Base-by-base conservation (phyloP, 768 basidiomycete genomes). In the Mycena galopus region DNA sequence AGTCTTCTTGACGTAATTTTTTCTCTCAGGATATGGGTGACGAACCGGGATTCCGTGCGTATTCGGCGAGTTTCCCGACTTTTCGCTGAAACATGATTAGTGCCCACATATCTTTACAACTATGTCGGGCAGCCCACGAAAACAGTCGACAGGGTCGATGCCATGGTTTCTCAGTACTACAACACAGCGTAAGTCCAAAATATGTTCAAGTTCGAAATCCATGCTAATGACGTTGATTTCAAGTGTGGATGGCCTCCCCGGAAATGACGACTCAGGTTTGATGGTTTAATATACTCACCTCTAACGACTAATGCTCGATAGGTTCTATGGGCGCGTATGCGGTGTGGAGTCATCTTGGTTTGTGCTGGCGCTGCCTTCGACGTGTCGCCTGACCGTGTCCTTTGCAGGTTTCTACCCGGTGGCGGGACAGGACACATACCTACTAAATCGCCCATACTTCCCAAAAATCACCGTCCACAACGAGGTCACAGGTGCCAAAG, bases 51-150 rank as follows among this genome's bases (percentile, higher is more conserved):
- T 74, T 74, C 51, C 42, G 73, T 74, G 19, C 10, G 73, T 65
- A 27, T 37, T 44, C 4, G 4, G 37, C 1, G 1, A 6, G 51
- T 8, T 44, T 39, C 63, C 21, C 10, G 10, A n/a, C 53, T 27
- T 16, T 25, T 39, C 21, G 10, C 33, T 61, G 44, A 59, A 25
- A 12, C 9, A 44, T 23, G 27, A 14, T 60, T 23, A 74, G 73
- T 74, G 16, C 73, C 73, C 2, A 74, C 73, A 14, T 74, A 74
- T 57, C 62, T 74, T 10, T 74, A 74, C 73, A 74, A 74, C 65
- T 74, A 74, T n/a, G 58, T 71, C 50, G 73, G 73, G 16, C 55
- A 74, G 25, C 73, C 73, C 16, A 32, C n/a, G 51, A 74, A 74
- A 39, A 74, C 73, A 2, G 73, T 74, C 29, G 73, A 74, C 51